phyloP scores from a whole-genome alignment of 2,329 filamentous ascomycete species.

The Cytospora piceicola region DNA sequence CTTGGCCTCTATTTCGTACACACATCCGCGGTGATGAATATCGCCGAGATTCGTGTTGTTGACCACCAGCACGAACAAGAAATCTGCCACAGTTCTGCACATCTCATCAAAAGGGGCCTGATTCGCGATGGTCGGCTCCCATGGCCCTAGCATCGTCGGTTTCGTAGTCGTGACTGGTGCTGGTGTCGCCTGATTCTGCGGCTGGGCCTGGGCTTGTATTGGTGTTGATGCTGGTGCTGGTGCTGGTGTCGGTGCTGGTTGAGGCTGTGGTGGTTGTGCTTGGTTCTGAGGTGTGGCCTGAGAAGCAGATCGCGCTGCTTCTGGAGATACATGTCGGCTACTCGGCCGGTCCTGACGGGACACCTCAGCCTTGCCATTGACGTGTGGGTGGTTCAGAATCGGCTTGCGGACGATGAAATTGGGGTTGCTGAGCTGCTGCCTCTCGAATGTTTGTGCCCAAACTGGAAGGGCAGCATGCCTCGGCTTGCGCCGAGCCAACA shows the following conservation, averaged over 20 bases:
- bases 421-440: constrained; percentile 44
- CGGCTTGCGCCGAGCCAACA: constrained; percentile 44
- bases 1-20: constrained; percentile 94
- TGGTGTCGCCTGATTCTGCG: constrained; percentile 32
- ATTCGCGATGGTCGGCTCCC: constrained; percentile 72
- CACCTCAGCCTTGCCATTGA: constrained; percentile 45
- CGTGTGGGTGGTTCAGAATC: constrained; percentile 35
- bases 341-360: constrained; percentile 35
- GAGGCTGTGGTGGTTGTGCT: constrained; percentile 26
- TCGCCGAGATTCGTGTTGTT: constrained; percentile 67
- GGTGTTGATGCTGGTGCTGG: constrained; percentile 32
- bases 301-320: constrained; percentile 44
- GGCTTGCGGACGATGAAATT: constrained; percentile 52
- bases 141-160: constrained; percentile 52
- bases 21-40: constrained; percentile 61
- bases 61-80: constrained; percentile 74
- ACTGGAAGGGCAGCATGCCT: constrained; percentile 46
- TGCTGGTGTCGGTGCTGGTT: constrained; percentile 13
- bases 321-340: constrained; percentile 53
- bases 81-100: constrained; percentile 77
- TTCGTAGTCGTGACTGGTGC: constrained; percentile 29
- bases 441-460: constrained; percentile 52
- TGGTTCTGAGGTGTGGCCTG: constrained; percentile 30
- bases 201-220: not conserved
- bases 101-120: constrained; percentile 74